Conservation (phyloP, 176 grass and related monocot genomes). For the Dendrocalamus sinicus region DNA sequence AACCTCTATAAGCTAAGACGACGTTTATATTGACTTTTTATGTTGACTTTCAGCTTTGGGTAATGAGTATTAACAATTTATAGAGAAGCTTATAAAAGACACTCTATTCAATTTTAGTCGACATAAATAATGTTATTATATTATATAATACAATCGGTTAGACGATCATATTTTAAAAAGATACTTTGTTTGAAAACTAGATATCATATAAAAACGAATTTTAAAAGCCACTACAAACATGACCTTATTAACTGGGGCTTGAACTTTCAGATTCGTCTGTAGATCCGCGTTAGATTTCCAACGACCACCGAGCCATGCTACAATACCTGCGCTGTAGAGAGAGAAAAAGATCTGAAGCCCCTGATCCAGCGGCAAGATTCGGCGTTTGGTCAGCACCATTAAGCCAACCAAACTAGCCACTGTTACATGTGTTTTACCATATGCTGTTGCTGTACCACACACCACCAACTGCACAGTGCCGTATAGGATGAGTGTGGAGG, state of each 20-base stretch:
- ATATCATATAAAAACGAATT: no score
- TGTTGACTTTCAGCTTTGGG: no score
- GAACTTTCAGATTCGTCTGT: background rate
- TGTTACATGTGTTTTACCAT: background rate
- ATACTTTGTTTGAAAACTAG: no score
- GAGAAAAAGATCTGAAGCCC: background rate
- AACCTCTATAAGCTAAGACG: background rate
- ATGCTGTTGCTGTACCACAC: background rate
- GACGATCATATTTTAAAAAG: no score
- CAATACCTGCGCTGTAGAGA: conserved; percentile 16
- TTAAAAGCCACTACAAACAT: no score
- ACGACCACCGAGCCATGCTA: conserved; percentile 27
- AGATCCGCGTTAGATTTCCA: conserved; percentile 38
- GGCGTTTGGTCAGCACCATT: conserved; percentile 35
- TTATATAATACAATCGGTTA: no score
- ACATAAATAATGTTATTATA: no score
- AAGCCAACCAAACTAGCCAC: conserved; percentile 1
- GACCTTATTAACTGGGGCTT: background rate
- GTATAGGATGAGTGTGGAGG: background rate
- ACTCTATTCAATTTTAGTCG: no score
- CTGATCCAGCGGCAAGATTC: conserved; percentile 35
- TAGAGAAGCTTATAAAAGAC: no score
- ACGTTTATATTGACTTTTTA: no score
- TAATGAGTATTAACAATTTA: no score
- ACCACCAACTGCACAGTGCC: background rate